phyloP scores from a whole-genome alignment of 108 stramenopile genomes.

The Skeletonema grethae region DNA sequence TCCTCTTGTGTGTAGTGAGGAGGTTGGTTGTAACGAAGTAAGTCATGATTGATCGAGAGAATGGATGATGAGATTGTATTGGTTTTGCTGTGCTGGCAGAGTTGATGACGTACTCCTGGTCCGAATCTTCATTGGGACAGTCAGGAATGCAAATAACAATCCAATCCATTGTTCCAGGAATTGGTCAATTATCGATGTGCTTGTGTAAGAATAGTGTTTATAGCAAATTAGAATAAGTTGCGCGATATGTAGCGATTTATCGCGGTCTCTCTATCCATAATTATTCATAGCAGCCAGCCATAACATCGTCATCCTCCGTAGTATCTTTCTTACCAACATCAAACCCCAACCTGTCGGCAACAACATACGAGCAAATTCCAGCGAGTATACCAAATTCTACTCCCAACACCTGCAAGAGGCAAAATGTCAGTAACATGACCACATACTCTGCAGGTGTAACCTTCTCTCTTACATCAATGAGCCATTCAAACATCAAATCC shows the following conservation, averaged over 20 bases:
- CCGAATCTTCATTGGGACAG: neutral
- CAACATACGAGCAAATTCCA: slow-evolving; percentile 67
- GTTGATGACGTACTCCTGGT: slow-evolving; percentile 30
- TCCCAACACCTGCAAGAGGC: slow-evolving; percentile 76
- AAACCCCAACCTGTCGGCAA: slow-evolving; percentile 47
- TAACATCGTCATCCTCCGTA: slow-evolving; percentile 6
- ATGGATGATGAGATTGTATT: neutral
- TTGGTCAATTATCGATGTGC: neutral
- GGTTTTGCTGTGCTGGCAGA: slow-evolving; percentile 11
- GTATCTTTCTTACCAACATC: slow-evolving; percentile 26
- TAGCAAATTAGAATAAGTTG: slow-evolving; percentile 1
- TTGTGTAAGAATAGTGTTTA: slow-evolving; percentile 2
- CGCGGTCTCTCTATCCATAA: slow-evolving; percentile 4
- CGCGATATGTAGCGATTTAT: neutral
- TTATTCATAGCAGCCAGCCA: neutral
- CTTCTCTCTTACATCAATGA: slow-evolving; percentile 85
- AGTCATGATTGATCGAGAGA: neutral
- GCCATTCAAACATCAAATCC: slow-evolving; percentile 96
- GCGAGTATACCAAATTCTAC: slow-evolving; percentile 88
- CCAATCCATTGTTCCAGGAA: neutral
- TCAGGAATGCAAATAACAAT: slow-evolving; percentile 18
- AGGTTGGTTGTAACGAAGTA: neutral
- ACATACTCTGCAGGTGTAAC: slow-evolving; percentile 78
- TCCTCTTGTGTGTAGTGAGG: neutral
- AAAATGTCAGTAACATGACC: slow-evolving; percentile 84